phyloP scores from a whole-genome alignment of 2,329 filamentous ascomycete genomes.

The Sordariomycetes sp. region DNA sequence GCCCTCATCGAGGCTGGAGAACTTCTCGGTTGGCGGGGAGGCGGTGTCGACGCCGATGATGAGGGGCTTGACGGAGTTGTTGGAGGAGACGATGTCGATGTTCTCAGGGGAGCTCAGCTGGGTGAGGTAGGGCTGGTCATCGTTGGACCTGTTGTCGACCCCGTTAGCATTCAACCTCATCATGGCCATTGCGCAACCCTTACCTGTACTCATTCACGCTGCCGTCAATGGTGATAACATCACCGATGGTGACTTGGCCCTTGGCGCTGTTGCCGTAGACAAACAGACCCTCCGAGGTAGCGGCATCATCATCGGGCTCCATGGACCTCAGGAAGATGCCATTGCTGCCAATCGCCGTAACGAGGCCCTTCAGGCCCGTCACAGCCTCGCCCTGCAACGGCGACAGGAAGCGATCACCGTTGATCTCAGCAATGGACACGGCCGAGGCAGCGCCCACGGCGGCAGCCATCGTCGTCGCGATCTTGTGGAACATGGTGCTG shows the following conservation, averaged over 20 bases:
- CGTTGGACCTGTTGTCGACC: conserved; percentile 29
- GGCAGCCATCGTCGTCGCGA: conserved; percentile 12
- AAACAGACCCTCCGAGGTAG: conserved; percentile 57
- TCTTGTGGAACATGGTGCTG: conserved; percentile 1
- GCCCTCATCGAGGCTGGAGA: conserved; percentile 52
- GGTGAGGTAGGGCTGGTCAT: conserved; percentile 53
- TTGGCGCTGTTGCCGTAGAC: conserved; percentile 47
- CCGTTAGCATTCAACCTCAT: neutral
- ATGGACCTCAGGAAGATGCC: conserved; percentile 59
- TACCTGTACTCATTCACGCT: conserved; percentile 48
- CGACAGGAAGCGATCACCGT: conserved; percentile 55
- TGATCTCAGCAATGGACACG: conserved; percentile 52
- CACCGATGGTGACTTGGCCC: conserved; percentile 47
- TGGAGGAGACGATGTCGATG: conserved; percentile 41
- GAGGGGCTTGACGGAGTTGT: conserved; percentile 44
- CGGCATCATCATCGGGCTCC: conserved; percentile 41
- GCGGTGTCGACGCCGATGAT: conserved; percentile 49
- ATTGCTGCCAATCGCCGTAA: conserved; percentile 52
- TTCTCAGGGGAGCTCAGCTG: conserved; percentile 49
- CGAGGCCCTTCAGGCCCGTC: conserved; percentile 50
- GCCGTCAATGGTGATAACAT: conserved; percentile 52
- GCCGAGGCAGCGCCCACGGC: conserved; percentile 21
- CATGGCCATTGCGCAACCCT: neutral
- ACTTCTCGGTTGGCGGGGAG: conserved; percentile 52
- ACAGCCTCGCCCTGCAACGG: conserved; percentile 47